Evolutionary conservation across 2,329 filamentous ascomycete species (phyloP).

Genomic region (Fusarium neocosmosporiellum): DNA sequence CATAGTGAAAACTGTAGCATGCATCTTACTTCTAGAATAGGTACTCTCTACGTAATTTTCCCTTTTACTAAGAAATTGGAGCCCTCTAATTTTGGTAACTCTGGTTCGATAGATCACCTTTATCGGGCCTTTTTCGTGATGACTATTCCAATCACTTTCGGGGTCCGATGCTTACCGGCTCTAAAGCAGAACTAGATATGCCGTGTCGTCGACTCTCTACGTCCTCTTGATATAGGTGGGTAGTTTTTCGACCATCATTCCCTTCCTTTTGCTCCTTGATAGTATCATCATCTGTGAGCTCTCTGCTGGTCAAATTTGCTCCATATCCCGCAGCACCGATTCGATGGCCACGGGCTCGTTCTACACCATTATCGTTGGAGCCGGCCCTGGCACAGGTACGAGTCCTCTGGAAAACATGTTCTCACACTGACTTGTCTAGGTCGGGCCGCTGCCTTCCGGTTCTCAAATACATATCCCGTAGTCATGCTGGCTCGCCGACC

Average conservation of each 20-base stretch:
- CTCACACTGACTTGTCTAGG: background rate
- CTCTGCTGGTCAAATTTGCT: background rate
- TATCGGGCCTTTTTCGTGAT: background rate
- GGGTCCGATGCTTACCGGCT: background rate
- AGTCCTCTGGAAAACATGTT: background rate
- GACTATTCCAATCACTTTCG: background rate
- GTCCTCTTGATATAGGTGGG: background rate
- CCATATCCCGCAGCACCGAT: background rate
- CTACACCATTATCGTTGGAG: background rate
- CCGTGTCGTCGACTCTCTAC: background rate
- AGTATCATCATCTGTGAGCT: background rate
- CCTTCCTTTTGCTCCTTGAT: background rate
- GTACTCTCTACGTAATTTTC: background rate
- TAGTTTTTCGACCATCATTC: background rate
- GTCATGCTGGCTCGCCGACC: background rate
- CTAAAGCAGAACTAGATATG: background rate
- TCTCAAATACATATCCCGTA: background rate
- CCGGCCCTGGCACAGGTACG: background rate
- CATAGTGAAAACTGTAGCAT: background rate
- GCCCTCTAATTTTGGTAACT: background rate
- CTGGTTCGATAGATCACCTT: background rate
- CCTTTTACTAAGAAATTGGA: background rate
- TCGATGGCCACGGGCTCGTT: background rate
- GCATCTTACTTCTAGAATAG: background rate
- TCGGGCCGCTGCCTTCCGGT: background rate